These are phyloP conservation scores for Ogataea nonfermentans DNA, from an alignment of 805 yeast species.

Conservation along the genomic window DNA sequence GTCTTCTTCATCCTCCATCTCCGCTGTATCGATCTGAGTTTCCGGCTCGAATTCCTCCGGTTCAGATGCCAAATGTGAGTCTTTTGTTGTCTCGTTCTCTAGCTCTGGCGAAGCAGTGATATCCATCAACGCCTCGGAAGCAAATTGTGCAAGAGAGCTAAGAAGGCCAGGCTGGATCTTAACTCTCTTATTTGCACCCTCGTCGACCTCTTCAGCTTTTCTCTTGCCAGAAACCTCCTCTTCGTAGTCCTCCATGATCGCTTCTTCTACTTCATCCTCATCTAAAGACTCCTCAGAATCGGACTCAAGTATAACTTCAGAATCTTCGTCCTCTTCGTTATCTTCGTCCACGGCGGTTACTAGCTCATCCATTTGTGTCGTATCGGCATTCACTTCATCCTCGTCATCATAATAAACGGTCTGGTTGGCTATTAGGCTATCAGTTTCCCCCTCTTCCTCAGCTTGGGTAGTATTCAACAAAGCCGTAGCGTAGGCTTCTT, in stretches of 20 bases:
- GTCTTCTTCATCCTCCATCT: neutral
- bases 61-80: neutral
- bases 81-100: neutral
- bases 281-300: slow-evolving; percentile 6
- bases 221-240: slow-evolving; percentile 3
- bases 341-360: neutral
- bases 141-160: slow-evolving; percentile 11
- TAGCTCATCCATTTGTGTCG: neutral
- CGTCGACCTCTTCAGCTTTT: slow-evolving; percentile 2
- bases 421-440: slow-evolving; percentile 24
- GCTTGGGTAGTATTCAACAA: slow-evolving; percentile 22
- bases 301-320: neutral
- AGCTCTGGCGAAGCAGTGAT: slow-evolving; percentile 8
- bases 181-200: slow-evolving; percentile 1
- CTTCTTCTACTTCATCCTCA: slow-evolving; percentile 14
- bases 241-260: slow-evolving; percentile 8
- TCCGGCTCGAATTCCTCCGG: neutral
- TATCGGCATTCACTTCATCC: neutral
- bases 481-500: slow-evolving; percentile 29
- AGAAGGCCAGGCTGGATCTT: neutral
- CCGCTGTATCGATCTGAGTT: neutral
- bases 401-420: slow-evolving; percentile 26
- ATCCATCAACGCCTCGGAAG: slow-evolving; percentile 17
- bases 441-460: slow-evolving; percentile 13
- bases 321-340: slow-evolving; percentile 3